Evolutionary conservation across 768 basidiomycete genomes (phyloP), one percentile per base, ranked within the genome.

Genomic region (Sarcomyxa edulis): DNA sequence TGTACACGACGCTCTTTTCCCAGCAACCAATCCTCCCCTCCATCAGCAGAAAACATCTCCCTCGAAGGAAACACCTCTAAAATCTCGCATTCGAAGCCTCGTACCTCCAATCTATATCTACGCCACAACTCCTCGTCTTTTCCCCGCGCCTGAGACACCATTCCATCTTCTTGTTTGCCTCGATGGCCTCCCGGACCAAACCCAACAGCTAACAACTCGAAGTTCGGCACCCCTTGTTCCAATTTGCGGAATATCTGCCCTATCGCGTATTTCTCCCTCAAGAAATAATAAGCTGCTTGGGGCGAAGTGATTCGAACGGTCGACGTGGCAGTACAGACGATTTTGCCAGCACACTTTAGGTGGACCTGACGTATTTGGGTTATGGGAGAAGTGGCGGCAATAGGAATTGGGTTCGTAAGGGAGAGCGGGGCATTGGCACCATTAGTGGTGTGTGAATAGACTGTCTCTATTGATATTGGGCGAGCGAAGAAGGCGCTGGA

Each of bases 51-150:
- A 46, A 85, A 84, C 81, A 86, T 84, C 8, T 75, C 69, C 25
- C 83, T 55, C 30, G 77, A 74, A 1, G 78, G 74, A 53, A 85
- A 85, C 6, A 79, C 74, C 48, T 85, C 83, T 42, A 76, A 52
- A 30, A 85, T 84, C 42, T 82, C 78, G 49, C 79, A 77, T 34
- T 72, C 63, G 50, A 84, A 76, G 11, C 74, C 72, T 14, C 74
- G 70, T 0, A 72, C 67, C 27, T 60, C 60, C 4, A 84, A 72
- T 18, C 58, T 69, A 51, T 85, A 85, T 34, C 66, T 78, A 37
- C 79, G 61, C 68, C 72, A 71, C 3, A 81, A 59, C 15, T 56
- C 48, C 22, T 45, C n/a, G 40, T 16, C 23, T n/a, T n/a, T 14
- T 19, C 23, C 10, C 19, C 14, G 21, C 14, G 19, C 18, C 16